Conservation (phyloP, 768 basidiomycete genomes). For the Mycena rosella region DNA sequence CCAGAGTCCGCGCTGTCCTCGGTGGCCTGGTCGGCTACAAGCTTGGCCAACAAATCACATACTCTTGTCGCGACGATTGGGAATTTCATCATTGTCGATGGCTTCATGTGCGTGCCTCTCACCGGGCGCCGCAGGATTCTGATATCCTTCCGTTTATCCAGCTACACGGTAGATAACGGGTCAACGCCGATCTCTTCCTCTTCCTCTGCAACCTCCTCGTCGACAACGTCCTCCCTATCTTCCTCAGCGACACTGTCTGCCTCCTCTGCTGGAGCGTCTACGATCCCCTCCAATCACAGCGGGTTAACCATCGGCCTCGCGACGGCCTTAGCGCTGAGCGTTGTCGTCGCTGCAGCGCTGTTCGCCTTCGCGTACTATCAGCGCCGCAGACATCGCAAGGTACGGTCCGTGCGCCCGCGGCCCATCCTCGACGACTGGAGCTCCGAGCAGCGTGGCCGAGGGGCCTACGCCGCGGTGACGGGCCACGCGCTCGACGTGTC, state of each 20-base stretch:
- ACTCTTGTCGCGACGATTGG: conserved; percentile 25
- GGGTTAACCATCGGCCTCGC: conserved; percentile 21
- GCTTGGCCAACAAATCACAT: conserved; percentile 22
- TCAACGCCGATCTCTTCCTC: background rate
- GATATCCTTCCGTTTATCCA: background rate
- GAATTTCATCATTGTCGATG: conserved; percentile 28
- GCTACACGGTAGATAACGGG: conserved; percentile 18
- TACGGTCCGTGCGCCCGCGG: background rate
- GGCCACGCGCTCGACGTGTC: background rate
- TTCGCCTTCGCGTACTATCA: conserved; percentile 12
- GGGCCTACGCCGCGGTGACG: conserved; percentile 13
- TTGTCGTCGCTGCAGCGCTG: background rate
- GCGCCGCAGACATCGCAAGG: conserved; percentile 6
- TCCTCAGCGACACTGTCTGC: conserved; percentile 9
- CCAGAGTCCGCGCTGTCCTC: conserved; percentile 14
- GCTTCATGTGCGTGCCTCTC: conserved; percentile 25
- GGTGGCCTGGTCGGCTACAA: conserved; percentile 20
- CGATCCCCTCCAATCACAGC: background rate
- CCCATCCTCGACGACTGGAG: conserved; percentile 19
- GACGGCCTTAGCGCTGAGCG: conserved; percentile 8
- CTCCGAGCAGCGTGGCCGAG: conserved; percentile 13
- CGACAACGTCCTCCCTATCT: background rate
- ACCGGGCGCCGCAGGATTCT: background rate
- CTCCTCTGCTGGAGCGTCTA: conserved; percentile 11
- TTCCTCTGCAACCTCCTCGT: background rate